Base-by-base conservation (phyloP, 2,329 filamentous ascomycete genomes). In the Alternaria ethzedia region DNA sequence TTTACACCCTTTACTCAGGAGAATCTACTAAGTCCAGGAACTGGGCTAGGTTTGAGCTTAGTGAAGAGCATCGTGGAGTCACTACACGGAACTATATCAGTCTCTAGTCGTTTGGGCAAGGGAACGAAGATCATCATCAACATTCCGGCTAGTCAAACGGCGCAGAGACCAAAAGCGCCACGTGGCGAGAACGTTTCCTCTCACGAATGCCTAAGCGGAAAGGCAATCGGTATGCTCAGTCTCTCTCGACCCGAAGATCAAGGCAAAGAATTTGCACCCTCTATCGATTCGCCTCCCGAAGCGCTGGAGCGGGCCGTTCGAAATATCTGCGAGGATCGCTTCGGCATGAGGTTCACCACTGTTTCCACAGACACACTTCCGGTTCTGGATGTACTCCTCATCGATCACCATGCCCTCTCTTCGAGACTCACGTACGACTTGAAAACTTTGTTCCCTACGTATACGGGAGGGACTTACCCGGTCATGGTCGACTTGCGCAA, bases 1-100 rank as follows among this genome's bases (percentile, higher is more conserved):
- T 74, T 66, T 32, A 66, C 63, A 20, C 69, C 72, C 10, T 75
- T 75, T 41, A 65, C 63, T 10, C 72, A 75, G 59, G 72, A 72
- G 49, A 67, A 70, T 28, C 49, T 56, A 17, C 47, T 72, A n/a
- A 46, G 54, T 11, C 55, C 64, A 12, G 72, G 72, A n/a, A 68
- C 68, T 44, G 72, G 72, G 9, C 55, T 75, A 12, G 72, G 72
- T 6, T 56, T 75, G 30, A 70, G 58, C 41, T 67, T 75, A 28
- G 71, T 72, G 6, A 67, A 67, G 11, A 63, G 57, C 13, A 64
- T 73, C 26, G 67, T 74, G 5, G 66, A 65, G 21, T 65, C 65
- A n/a, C 56, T 73, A 9, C 50, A 59, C 3, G 72, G 72, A n/a
- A 69, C 54, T 9, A 70, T 75, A n/a, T 43, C 60, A 52, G 64